A percentile compares a stretch with the other conserved stretches of the same genome.
These are phyloP conservation scores for Fusarium torulosum DNA, from an alignment of 2,329 filamentous ascomycete genomes.

Conservation along the genomic window DNA sequence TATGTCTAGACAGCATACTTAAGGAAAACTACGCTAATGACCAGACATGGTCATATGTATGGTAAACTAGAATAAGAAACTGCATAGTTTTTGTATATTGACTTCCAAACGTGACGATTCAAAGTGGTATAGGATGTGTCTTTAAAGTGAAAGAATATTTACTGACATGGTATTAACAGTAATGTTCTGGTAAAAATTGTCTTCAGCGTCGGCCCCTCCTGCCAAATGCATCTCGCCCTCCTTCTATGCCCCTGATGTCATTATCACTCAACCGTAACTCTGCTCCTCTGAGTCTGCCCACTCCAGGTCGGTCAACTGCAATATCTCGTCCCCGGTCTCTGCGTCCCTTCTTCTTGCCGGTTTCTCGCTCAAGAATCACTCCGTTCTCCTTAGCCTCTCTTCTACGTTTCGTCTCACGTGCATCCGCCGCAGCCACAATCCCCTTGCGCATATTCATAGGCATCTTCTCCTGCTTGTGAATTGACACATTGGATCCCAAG, in stretches of 20 bases:
- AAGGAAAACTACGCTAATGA: constrained; percentile 16
- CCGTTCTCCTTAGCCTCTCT: constrained; percentile 90
- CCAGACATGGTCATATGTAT: constrained; percentile 26
- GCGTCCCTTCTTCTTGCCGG: constrained; percentile 55
- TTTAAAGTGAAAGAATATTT: not conserved
- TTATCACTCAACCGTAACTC: constrained; percentile 82
- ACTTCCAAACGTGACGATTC: not conserved
- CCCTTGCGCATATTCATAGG: constrained; percentile 88
- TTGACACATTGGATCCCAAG: constrained; percentile 80
- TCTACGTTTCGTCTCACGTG: constrained; percentile 77
- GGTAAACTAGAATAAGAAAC: constrained; percentile 36
- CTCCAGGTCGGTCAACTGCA: constrained; percentile 79
- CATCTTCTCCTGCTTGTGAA: constrained; percentile 87
- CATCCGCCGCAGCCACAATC: constrained; percentile 76
- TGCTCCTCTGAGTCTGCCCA: constrained; percentile 84
- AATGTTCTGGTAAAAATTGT: not conserved
- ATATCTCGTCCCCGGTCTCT: constrained; percentile 62
- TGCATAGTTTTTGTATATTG: constrained; percentile 23
- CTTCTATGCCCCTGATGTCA: constrained; percentile 80
- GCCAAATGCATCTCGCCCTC: constrained; percentile 60
- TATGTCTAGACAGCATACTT: constrained; percentile 35
- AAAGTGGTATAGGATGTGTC: not conserved
- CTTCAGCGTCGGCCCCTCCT: constrained; percentile 52
- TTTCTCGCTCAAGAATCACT: constrained; percentile 80
- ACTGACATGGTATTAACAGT: not conserved